Conservation (phyloP, 805 yeast genomes). For the Kuraishia capsulata region DNA sequence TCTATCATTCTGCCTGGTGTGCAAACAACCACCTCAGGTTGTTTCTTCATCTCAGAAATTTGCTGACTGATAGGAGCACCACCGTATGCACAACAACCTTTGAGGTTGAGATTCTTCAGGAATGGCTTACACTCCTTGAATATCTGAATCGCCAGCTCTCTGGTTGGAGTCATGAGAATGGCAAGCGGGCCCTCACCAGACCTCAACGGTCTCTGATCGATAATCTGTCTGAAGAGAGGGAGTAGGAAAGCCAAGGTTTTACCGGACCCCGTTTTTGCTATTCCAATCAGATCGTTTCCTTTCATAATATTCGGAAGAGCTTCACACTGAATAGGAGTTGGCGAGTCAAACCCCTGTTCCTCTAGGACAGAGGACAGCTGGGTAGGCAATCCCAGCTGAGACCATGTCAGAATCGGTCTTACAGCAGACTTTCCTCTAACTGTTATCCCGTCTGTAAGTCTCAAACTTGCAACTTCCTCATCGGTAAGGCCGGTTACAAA, state of each 20-base stretch:
- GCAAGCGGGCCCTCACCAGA: conserved; percentile 70
- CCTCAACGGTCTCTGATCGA: conserved; percentile 51
- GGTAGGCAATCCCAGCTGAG: conserved; percentile 70
- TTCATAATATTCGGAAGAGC: conserved; percentile 86
- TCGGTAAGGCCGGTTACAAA: conserved; percentile 38
- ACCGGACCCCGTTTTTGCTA: conserved; percentile 96
- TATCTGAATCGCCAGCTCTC: conserved; percentile 87
- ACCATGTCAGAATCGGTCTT: conserved; percentile 68
- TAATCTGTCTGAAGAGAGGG: conserved; percentile 78
- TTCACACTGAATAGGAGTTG: conserved; percentile 87
- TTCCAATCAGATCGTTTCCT: conserved; percentile 85
- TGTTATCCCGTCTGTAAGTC: conserved; percentile 57
- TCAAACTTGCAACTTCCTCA: conserved; percentile 46
- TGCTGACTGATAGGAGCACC: conserved; percentile 80
- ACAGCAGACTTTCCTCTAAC: conserved; percentile 52
- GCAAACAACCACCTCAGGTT: conserved; percentile 76
- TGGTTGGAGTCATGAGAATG: conserved; percentile 77
- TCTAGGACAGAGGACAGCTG: conserved; percentile 44
- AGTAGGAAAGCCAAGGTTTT: conserved; percentile 83
- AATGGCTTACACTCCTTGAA: conserved; percentile 56
- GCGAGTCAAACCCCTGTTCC: conserved; percentile 42
- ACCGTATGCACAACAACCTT: conserved; percentile 80
- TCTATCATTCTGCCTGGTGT: conserved; percentile 96
- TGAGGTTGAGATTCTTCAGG: conserved; percentile 35
- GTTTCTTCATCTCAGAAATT: conserved; percentile 69